Base-by-base conservation (phyloP, 768 basidiomycete genomes). In the Amanita thiersii region DNA sequence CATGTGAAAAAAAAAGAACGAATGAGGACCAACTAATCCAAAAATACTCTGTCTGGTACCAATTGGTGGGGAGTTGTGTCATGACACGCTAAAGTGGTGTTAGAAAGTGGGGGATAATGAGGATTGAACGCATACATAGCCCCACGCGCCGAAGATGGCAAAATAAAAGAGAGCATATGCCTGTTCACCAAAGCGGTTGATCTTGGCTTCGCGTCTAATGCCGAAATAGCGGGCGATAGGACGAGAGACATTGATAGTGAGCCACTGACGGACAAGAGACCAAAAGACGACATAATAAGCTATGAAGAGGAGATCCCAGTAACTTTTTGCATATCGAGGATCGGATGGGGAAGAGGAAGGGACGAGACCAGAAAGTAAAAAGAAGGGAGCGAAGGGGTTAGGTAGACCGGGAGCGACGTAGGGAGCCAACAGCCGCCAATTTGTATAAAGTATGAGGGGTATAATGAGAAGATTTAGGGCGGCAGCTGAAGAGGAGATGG, bases 111-210 rank as follows among this genome's bases (percentile, higher is more conserved):
- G 15, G 11, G 30, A 9, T 23, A 34, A 18, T 23, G 34, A 42
- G 20, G 12, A 14, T n/a, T 0, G 43, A 39, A 12, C 2, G 76
- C 89, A 57, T 40, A 94, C 92, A 33, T 80, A 66, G 19, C 96
- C 94, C 71, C 84, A 81, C 2, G 64, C 52, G 5, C 86, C 82
- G 48, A 80, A 81, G 47, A 77, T 42, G 1, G 65, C 50, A 51
- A 89, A 93, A 60, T 98, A 99, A 10, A 87, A 48, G 33, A 87
- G 38, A 0, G 91, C 87, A 58, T 99, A 96, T 0, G 77, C 79
- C 56, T 94, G 94, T 63, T 99, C 94, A 14, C 80, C 86, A 53
- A 97, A 97, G 25, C 94, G 69, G 41, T 81, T 77, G 10, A 91
- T 58, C 59, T 93, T 96, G 17, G 56, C 56, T 44, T 63, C 59